phyloP scores from a whole-genome alignment of 1,284 basidiomycete genomes.

The Tranzscheliella williamsii region DNA sequence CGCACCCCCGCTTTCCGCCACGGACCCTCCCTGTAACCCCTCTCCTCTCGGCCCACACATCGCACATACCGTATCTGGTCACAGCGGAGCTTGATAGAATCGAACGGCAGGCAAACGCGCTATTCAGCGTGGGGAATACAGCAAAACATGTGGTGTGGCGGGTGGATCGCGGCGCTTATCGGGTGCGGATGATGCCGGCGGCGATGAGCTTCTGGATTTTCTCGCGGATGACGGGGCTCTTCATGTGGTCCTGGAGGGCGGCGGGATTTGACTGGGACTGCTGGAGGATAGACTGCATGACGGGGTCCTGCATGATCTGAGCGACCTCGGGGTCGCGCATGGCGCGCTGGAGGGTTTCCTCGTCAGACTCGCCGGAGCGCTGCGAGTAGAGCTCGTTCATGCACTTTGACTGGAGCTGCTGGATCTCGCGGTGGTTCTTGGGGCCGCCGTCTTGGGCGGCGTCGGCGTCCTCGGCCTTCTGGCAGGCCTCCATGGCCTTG shows the following conservation, averaged over 20 bases:
- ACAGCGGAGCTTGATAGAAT: no score
- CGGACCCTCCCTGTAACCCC: no score
- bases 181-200: constrained; percentile 77
- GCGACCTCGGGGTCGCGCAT: constrained; percentile 97
- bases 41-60: no score
- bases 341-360: constrained; percentile 87
- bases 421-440: constrained; percentile 50
- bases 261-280: constrained; percentile 89
- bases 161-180: no score
- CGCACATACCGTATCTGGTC: no score
- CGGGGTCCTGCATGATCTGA: constrained; percentile 66
- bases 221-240: constrained; percentile 74
- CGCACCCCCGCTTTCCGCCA: no score
- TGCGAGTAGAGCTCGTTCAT: constrained; percentile 80
- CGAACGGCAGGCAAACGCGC: no score
- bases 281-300: constrained; percentile 75
- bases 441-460: constrained; percentile 32
- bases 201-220: constrained; percentile 93
- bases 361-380: constrained; percentile 84
- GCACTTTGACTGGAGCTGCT: constrained; percentile 44
- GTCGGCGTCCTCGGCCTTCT: constrained; percentile 47
- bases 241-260: constrained; percentile 94
- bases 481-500: constrained; percentile 65
- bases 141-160: no score
- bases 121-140: no score